phyloP scores from a whole-genome alignment of 139 green algal genomes.

The Coccomyxa sp. region DNA sequence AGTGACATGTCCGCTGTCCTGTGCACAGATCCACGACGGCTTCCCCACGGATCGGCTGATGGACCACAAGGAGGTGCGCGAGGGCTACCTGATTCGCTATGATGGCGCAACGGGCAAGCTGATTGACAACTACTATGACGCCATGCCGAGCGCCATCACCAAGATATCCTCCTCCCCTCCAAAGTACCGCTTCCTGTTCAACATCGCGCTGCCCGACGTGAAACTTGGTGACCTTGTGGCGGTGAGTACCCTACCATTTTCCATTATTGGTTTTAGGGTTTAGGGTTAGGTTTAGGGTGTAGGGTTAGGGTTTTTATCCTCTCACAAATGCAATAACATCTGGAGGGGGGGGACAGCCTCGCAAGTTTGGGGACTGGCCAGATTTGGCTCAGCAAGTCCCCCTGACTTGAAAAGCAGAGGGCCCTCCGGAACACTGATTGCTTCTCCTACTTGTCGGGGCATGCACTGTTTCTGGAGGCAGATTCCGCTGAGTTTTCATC shows the following conservation, averaged over 20 bases:
- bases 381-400: not conserved
- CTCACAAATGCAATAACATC: not conserved
- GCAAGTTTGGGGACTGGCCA: not conserved
- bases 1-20: no score
- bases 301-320: not conserved
- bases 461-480: no score
- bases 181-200: not conserved
- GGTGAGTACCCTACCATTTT: not conserved
- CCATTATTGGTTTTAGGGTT: not conserved
- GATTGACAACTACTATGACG: not conserved
- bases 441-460: no score
- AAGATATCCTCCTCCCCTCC: not conserved
- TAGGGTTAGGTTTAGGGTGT: not conserved
- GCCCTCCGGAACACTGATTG: no score
- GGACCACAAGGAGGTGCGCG: not conserved
- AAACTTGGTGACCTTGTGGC: not conserved
- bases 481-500: no score
- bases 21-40: not conserved
- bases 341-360: not conserved
- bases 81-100: not conserved
- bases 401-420: not conserved
- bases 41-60: not conserved
- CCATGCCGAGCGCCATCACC: not conserved
- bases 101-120: not conserved
- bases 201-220: not conserved